Evolutionary conservation across 2,329 filamentous ascomycete genomes (phyloP), one percentile per base, ranked within the genome.

Genomic region (Scopulariopsis brevicaulis): DNA sequence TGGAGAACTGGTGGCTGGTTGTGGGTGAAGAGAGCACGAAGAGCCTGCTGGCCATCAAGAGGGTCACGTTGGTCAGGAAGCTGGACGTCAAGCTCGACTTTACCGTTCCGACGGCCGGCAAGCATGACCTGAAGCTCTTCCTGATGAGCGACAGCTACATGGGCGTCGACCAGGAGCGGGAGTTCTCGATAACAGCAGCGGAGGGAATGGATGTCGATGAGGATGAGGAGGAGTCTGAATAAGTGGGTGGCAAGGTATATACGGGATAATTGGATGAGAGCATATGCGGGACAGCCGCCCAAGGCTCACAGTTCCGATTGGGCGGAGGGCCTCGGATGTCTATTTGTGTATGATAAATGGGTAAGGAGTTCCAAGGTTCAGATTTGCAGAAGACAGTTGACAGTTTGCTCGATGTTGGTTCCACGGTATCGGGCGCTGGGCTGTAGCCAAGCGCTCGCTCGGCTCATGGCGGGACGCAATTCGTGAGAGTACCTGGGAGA

Each of bases 1-100:
- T 90, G 76, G 94, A 99, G 79, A 96, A 94, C 69, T 99, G 92
- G 92, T 99, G 94, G 94, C 76, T 99, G 58, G 90, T 99, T 22
- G 90, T 99, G 37, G 93, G 92, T 34, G 92, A 97, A 65, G 91
- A 96, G 74, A 87, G 84, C 70, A 90, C 87, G 48, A 93, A 90
- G 76, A 92, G 81, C 62, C 77, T 99, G 61, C 77, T 97, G 59
- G 92, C 90, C 2, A 96, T 97, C 76, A 99, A 97, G 80, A 84
- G 93, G 64, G 86, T 99, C 60, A 96, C 92, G 1, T 87, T 99
- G 62, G 87, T 85, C 48, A 82, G 82, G 64, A 85, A 87, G 68
- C 74, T 96, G 65, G 87, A 89, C 66, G 81, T 91, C 59, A 85
- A 84, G 67, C 76, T 99, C 62, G 92, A 97, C 73, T 96, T 92